Percentiles rank a stretch among this genome's conserved stretches.
These are phyloP conservation scores for Amanita subjunquillea DNA, from an alignment of 768 basidiomycete genomes.

Conservation along the genomic window DNA sequence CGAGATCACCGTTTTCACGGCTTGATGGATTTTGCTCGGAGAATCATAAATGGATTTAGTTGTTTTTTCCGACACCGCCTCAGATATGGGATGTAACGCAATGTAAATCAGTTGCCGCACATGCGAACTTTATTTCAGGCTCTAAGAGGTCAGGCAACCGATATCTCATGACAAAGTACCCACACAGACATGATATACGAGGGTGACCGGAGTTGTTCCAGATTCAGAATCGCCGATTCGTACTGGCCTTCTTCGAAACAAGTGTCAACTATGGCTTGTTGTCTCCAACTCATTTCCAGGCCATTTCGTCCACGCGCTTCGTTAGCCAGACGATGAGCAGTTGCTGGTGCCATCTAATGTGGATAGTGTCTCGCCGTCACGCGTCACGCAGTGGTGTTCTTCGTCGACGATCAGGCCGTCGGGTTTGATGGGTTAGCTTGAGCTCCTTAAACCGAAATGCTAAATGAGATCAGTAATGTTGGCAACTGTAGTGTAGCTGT, in stretches of 20 bases:
- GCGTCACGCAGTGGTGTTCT: background rate
- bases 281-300: slow-evolving; percentile 1
- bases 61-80: slow-evolving; percentile 13
- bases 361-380: background rate
- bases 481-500: background rate
- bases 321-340: background rate
- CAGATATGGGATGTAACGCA: slow-evolving; percentile 43
- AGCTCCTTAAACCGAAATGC: background rate
- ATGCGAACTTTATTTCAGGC: slow-evolving; percentile 33
- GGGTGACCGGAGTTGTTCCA: slow-evolving; percentile 54
- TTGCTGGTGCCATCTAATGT: background rate
- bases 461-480: background rate
- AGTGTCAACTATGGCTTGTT: slow-evolving; percentile 42
- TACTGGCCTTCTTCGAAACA: slow-evolving; percentile 75
- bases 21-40: slow-evolving; percentile 36
- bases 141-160: slow-evolving; percentile 6
- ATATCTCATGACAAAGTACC: slow-evolving; percentile 15
- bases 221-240: slow-evolving; percentile 50
- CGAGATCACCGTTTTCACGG: slow-evolving; percentile 28
- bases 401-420: background rate
- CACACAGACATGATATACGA: slow-evolving; percentile 49
- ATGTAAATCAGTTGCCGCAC: slow-evolving; percentile 63
- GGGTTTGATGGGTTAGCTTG: background rate
- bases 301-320: background rate
- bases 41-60: slow-evolving; percentile 25